phyloP scores from a whole-genome alignment of 257 asterid genomes.

The Orobanche coerulescens region DNA sequence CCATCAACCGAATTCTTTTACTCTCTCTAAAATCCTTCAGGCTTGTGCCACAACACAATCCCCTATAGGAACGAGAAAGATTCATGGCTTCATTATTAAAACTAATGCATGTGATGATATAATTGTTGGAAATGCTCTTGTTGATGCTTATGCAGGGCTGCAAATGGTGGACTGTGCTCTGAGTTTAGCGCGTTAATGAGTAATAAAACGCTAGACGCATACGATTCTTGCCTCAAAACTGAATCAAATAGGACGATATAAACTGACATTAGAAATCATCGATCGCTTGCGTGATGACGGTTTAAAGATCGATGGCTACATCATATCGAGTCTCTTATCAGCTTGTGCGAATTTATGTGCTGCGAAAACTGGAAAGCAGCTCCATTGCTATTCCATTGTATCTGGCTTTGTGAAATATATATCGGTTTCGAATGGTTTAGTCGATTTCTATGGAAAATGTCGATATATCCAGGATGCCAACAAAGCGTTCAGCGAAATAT shows the following conservation, averaged over 20 bases:
- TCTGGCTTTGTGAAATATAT: constrained; percentile 21
- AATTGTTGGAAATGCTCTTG: constrained; percentile 33
- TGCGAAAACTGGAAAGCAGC: constrained; percentile 25
- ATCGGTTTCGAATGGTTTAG: constrained; percentile 25
- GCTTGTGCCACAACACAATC: constrained; percentile 20
- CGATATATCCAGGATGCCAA: constrained; percentile 19
- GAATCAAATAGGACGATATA: constrained; percentile 23
- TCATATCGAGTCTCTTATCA: constrained; percentile 29
- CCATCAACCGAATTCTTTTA: constrained; percentile 27
- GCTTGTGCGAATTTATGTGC: constrained; percentile 27
- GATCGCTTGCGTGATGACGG: constrained; percentile 18
- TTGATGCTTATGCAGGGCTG: constrained; percentile 34
- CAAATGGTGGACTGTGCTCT: constrained; percentile 27
- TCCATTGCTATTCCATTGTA: constrained; percentile 25
- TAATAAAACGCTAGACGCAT: constrained; percentile 15
- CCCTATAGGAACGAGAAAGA: constrained; percentile 15
- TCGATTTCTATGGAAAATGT: constrained; percentile 33
- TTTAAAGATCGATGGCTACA: constrained; percentile 22
- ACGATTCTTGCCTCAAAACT: constrained; percentile 27
- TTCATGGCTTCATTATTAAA: constrained; percentile 29
- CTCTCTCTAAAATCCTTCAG: constrained; percentile 24
- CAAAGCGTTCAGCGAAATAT: constrained; percentile 24
- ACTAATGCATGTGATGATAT: constrained; percentile 19
- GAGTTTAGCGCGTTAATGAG: constrained; percentile 18
- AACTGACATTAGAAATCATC: constrained; percentile 20